phyloP scores from a whole-genome alignment of 371 early-diverging fungal genomes.

The Capillidium rhysosporum region DNA sequence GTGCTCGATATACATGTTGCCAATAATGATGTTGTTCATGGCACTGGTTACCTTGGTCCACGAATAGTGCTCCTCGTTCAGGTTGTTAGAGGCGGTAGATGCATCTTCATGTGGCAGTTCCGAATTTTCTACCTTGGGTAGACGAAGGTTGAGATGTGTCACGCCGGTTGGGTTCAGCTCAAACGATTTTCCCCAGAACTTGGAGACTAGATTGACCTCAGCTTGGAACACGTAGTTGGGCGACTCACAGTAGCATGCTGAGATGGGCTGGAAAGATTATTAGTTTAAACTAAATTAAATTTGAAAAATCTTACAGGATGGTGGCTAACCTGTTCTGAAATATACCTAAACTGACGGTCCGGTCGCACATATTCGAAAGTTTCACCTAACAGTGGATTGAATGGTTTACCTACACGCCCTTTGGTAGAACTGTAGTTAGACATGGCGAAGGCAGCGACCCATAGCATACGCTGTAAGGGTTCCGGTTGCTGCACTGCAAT shows the following conservation, averaged over 20 bases:
- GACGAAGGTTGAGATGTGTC: conserved; percentile 48
- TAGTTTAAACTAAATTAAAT: background rate
- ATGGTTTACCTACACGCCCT: conserved; percentile 60
- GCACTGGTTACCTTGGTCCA: conserved; percentile 65
- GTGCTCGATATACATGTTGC: conserved; percentile 61
- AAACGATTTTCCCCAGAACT: conserved; percentile 64
- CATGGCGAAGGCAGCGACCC: conserved; percentile 68
- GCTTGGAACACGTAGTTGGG: conserved; percentile 52
- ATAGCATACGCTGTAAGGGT: conserved; percentile 40
- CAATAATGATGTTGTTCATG: conserved; percentile 65
- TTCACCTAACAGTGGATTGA: conserved; percentile 76
- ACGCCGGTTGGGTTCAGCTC: conserved; percentile 55
- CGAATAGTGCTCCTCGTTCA: conserved; percentile 44
- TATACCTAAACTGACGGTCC: conserved; percentile 52
- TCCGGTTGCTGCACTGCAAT: conserved; percentile 34
- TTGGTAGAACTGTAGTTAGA: conserved; percentile 56
- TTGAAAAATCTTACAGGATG: conserved; percentile 36
- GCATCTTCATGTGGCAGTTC: conserved; percentile 5
- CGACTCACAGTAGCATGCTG: conserved; percentile 66
- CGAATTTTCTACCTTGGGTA: conserved; percentile 19
- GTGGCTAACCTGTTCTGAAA: conserved; percentile 70
- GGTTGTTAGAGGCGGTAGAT: conserved; percentile 13
- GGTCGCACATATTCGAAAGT: conserved; percentile 63
- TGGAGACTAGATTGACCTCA: conserved; percentile 52
- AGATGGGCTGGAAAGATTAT: conserved; percentile 30